Percentiles rank a stretch among this genome's conserved stretches.
phyloP scores from a whole-genome alignment of 2,329 filamentous ascomycete genomes.

The Didymella exigua region DNA sequence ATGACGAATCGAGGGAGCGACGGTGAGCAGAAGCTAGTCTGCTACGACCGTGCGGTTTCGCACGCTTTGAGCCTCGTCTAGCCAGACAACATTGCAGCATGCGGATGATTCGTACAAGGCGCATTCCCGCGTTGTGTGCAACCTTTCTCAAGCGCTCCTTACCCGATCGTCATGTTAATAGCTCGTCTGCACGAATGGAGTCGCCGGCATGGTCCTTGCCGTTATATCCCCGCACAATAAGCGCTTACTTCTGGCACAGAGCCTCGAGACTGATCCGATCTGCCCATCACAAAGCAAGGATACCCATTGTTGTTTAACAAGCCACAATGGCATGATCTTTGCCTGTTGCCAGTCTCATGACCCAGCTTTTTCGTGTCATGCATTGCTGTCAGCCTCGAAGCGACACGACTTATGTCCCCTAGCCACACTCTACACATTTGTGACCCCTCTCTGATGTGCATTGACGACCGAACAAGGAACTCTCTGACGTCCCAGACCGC shows the following conservation, averaged over 20 bases:
- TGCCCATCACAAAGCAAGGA: slow-evolving; percentile 18
- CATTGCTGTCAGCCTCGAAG: background rate
- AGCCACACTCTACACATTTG: slow-evolving; percentile 16
- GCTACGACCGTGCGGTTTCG: background rate
- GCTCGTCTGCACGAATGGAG: slow-evolving; percentile 4
- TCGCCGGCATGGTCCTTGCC: slow-evolving; percentile 26
- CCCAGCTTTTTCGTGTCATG: slow-evolving; percentile 15
- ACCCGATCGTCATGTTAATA: slow-evolving; percentile 5
- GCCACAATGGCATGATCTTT: slow-evolving; percentile 23
- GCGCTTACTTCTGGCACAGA: slow-evolving; percentile 33
- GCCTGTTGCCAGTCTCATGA: slow-evolving; percentile 23
- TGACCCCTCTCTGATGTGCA: slow-evolving; percentile 24
- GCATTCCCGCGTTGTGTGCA: slow-evolving; percentile 1
- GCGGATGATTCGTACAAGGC: background rate
- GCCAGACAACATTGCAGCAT: background rate
- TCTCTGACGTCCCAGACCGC: slow-evolving; percentile 24
- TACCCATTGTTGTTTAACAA: slow-evolving; percentile 21
- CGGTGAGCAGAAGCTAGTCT: background rate
- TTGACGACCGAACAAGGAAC: slow-evolving; percentile 19
- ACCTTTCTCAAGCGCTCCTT: background rate
- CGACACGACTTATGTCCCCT: slow-evolving; percentile 16
- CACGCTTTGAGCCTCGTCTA: background rate
- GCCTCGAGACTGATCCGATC: slow-evolving; percentile 27
- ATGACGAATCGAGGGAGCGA: slow-evolving; percentile 1
- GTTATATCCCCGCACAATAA: slow-evolving; percentile 17